Percentiles rank a stretch among this genome's conserved stretches.
Conservation (phyloP, 2,329 filamentous ascomycete species). For the Cordyceps fumosorosea region DNA sequence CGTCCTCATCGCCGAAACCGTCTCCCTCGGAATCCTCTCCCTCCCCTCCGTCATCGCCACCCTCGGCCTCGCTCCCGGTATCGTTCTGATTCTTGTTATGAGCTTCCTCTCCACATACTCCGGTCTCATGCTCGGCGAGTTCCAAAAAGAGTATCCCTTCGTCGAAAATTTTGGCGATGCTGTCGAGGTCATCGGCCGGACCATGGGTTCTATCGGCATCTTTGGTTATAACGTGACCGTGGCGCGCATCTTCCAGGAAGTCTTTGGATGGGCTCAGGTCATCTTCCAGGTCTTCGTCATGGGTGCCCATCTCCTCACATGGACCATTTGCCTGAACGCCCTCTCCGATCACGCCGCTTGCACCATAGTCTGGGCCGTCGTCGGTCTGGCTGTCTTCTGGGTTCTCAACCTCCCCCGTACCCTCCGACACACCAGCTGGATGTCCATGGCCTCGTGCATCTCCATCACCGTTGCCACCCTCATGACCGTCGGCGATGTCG, state of each 20-base stretch:
- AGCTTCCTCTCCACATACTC: conserved; percentile 62
- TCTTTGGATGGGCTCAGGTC: conserved; percentile 53
- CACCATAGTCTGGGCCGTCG: conserved; percentile 57
- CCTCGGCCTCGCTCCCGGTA: conserved; percentile 64
- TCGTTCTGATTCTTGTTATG: conserved; percentile 62
- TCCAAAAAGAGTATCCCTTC: conserved; percentile 64
- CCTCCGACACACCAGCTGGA: conserved; percentile 53
- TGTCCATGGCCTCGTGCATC: conserved; percentile 55
- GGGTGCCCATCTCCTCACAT: conserved; percentile 62
- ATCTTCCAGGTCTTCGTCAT: conserved; percentile 62
- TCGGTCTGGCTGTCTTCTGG: conserved; percentile 53
- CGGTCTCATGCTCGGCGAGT: conserved; percentile 53
- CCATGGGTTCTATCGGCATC: conserved; percentile 41
- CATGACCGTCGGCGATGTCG: conserved; percentile 57
- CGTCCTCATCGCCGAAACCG: conserved; percentile 37
- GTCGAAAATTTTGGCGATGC: conserved; percentile 61
- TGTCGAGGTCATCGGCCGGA: conserved; percentile 46
- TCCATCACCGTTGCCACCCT: conserved; percentile 58
- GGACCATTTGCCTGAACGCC: conserved; percentile 60
- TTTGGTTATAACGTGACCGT: conserved; percentile 39
- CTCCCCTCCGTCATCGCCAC: conserved; percentile 69
- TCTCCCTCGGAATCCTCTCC: conserved; percentile 53
- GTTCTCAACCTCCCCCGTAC: conserved; percentile 55
- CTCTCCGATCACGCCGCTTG: conserved; percentile 54
- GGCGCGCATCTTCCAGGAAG: conserved; percentile 50